A percentile compares a stretch with the other conserved stretches of the same genome.
These are phyloP conservation scores for Penicillium decumbens DNA, from an alignment of 2,329 filamentous ascomycete genomes.

Conservation along the genomic window DNA sequence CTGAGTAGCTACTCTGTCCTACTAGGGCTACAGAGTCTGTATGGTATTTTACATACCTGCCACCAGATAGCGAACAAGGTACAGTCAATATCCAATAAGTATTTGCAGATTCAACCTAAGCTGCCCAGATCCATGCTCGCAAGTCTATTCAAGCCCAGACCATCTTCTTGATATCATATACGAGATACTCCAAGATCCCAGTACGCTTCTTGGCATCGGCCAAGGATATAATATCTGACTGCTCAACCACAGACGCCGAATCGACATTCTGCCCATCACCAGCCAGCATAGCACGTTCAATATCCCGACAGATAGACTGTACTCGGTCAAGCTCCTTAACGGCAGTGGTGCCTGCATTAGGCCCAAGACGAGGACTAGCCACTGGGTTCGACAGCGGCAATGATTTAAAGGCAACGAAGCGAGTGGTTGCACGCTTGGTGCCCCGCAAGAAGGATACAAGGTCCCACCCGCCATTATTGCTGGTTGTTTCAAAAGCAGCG, in stretches of 20 bases:
- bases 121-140: too few relatives aligned
- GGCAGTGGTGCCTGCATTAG: slow-evolving; percentile 7
- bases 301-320: slow-evolving; percentile 67
- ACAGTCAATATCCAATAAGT: background rate
- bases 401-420: slow-evolving; percentile 44
- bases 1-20: too few relatives aligned
- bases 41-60: too few relatives aligned
- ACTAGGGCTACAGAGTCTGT: too few relatives aligned
- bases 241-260: slow-evolving; percentile 44
- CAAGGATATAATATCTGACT: slow-evolving; percentile 72
- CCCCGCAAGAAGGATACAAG: slow-evolving; percentile 41
- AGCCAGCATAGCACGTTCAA: slow-evolving; percentile 61
- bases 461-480: slow-evolving; percentile 37
- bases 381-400: slow-evolving; percentile 35
- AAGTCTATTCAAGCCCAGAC: slow-evolving; percentile 61
- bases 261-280: slow-evolving; percentile 42
- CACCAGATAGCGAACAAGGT: too few relatives aligned
- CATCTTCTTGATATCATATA: slow-evolving; percentile 86
- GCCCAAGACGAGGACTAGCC: slow-evolving; percentile 17
- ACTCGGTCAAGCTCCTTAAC: slow-evolving; percentile 52
- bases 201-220: slow-evolving; percentile 83
- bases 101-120: background rate
- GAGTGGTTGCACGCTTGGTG: slow-evolving; percentile 27
- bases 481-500: slow-evolving; percentile 25
- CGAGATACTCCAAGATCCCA: slow-evolving; percentile 77